Base-by-base conservation (phyloP, 2,329 filamentous ascomycete genomes). In the Cladophialophora yegresii region DNA sequence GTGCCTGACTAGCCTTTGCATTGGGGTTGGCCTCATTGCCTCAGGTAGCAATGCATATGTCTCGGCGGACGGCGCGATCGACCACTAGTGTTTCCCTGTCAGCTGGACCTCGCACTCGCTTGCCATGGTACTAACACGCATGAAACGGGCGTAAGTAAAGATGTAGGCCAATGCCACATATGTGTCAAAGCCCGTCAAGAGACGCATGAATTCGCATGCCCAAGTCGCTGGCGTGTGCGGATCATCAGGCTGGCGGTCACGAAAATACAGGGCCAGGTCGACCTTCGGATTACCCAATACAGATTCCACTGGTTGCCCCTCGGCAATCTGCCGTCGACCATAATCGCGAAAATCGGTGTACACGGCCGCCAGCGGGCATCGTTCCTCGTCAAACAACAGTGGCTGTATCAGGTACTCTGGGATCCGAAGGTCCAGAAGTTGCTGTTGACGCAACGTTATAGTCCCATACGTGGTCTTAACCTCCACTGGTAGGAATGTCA, bases 181-280 rank as follows among this genome's bases (percentile, higher is more conserved):
- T 40, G 54, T 60, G 50, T 63, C 62, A 28, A 60, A 56, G 50
- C 50, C 45, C 23, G 33, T 55, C 7, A 63, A 56, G 16, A 63
- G 62, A n/a, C 56, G 50, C 62, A 63, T 63, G 43, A 59, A 63
- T 40, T 63, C 54, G 26, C 62, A 63, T 26, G 62, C 62, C 62
- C 62, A 63, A 20, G 62, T 59, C 16, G 51, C 57, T 26, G 62
- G 62, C 4, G 62, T 63, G 50, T 63, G 62, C 9, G 50, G 50
- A 47, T 63, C 62, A 26, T 43, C 62, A 5, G 40, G 30, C 43
- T 22, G 47, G 43, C 62, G 56, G 5, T 53, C 50, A 22, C 56
- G 55, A 32, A 63, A 63, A 50, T 54, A 60, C 9, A 63, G 32
- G 6, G 23, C 30, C 33, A 63, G 43, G n/a, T 60, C 50, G 22